Conservation (phyloP, 345 rosid species). For the Pistacia vera region DNA sequence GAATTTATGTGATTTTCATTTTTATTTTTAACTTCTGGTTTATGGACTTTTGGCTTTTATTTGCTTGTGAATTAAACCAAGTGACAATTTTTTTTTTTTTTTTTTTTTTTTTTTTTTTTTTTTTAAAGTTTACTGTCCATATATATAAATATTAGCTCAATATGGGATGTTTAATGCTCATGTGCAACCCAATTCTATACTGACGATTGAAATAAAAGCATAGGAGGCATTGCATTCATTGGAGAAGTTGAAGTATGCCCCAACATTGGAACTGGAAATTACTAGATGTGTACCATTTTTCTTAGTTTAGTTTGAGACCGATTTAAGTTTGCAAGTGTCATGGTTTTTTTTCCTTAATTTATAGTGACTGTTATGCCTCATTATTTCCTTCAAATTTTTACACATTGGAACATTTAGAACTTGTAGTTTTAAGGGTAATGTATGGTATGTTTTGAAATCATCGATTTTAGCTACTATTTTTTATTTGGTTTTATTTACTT, state of each 20-base stretch:
- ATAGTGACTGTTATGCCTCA: neutral
- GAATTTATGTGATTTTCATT: neutral
- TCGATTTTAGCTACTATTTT: neutral
- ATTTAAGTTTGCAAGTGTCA: neutral
- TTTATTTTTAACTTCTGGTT: neutral
- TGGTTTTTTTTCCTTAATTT: neutral
- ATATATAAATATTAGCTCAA: too few species aligned
- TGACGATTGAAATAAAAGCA: neutral
- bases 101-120: neutral
- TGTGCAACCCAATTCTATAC: slow-evolving; percentile 10
- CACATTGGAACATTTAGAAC: neutral
- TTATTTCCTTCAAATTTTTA: neutral
- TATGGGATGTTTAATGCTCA: neutral
- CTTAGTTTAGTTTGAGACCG: neutral
- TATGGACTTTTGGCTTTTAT: slow-evolving; percentile 14
- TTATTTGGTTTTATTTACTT: neutral
- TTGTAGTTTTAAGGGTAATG: neutral
- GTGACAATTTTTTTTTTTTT: slow-evolving; percentile 4
- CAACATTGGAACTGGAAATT: neutral
- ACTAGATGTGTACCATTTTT: neutral
- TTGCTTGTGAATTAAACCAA: slow-evolving; percentile 20
- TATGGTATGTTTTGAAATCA: neutral
- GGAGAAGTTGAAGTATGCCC: neutral
- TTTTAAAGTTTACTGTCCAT: too few species aligned
- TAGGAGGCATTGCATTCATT: neutral